Evolutionary conservation across 2,329 filamentous ascomycete genomes (phyloP).

Genomic region (Cordyceps farinosa): DNA sequence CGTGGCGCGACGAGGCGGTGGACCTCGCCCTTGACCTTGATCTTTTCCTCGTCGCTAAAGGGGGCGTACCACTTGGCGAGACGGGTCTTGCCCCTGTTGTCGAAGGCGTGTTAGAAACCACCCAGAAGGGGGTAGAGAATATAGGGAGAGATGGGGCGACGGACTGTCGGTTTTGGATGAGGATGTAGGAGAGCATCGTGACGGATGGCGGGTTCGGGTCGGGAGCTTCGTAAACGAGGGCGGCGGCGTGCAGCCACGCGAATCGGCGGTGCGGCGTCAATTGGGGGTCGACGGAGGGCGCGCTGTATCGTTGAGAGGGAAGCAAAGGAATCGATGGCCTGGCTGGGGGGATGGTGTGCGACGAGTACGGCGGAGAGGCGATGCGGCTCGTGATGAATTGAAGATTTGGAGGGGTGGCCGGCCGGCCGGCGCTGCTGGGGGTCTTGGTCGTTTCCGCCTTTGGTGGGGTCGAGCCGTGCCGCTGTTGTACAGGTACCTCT

Average conservation of each 20-base stretch:
- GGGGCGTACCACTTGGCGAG: slow-evolving; percentile 99
- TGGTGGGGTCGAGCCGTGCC: not conserved
- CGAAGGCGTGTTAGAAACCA: not conserved
- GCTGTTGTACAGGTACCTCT: not conserved
- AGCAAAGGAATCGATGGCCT: not conserved
- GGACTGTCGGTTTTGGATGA: slow-evolving; percentile 85
- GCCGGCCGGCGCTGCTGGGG: not conserved
- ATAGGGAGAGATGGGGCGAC: slow-evolving; percentile 16
- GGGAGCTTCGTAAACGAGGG: not conserved
- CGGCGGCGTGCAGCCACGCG: not conserved
- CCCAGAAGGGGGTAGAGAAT: too few species aligned
- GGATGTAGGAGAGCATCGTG: slow-evolving; percentile 74
- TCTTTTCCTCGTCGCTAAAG: slow-evolving; percentile 98
- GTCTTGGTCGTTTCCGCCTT: not conserved
- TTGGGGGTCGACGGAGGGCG: too few species aligned
- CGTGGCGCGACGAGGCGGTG: slow-evolving; percentile 96
- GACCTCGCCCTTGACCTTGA: slow-evolving; percentile 98
- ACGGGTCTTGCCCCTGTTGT: slow-evolving; percentile 85
- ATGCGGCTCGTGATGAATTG: not conserved
- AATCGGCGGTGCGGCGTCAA: not conserved
- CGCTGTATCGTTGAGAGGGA: not conserved
- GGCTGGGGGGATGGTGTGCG: not conserved
- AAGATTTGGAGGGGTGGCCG: not conserved
- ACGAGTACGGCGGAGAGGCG: not conserved
- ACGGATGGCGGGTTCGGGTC: not conserved